These are phyloP conservation scores for Periconia sp. DNA, from an alignment of 2,329 filamentous ascomycete genomes.

Conservation along the genomic window DNA sequence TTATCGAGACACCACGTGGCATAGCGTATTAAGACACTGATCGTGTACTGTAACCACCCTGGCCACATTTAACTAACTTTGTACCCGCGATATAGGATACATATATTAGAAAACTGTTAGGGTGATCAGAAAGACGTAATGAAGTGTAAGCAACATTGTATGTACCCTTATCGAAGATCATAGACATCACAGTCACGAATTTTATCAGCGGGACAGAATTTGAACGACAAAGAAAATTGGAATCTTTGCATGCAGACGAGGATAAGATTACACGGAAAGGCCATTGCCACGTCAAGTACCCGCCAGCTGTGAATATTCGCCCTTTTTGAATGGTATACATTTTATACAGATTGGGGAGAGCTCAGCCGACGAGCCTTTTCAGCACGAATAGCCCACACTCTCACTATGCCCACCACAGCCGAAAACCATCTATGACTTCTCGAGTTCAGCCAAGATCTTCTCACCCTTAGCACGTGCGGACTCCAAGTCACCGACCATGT, in stretches of 20 bases:
- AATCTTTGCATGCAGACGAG: constrained; percentile 42
- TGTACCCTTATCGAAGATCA: no score
- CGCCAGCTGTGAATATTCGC: constrained; percentile 30
- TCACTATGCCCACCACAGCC: constrained; percentile 35
- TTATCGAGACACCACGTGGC: no score
- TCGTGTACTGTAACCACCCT: no score
- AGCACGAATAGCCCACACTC: constrained; percentile 33
- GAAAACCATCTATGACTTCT: constrained; percentile 48
- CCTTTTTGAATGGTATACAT: constrained; percentile 36
- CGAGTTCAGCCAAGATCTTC: constrained; percentile 98
- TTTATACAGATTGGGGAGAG: constrained; percentile 40
- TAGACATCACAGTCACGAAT: background rate
- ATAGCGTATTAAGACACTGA: no score
- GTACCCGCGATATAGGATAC: no score
- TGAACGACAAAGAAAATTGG: constrained; percentile 21
- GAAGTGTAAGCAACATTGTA: no score
- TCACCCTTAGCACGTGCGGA: constrained; percentile 95
- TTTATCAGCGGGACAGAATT: background rate
- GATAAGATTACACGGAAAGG: constrained; percentile 42
- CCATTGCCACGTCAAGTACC: constrained; percentile 37
- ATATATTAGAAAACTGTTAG: no score
- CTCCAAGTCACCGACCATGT: constrained; percentile 97
- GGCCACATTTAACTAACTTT: no score
- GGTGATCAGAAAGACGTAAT: no score
- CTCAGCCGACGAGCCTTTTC: constrained; percentile 34